Evolutionary conservation across 106 monocot genomes (phyloP), one percentile per base, ranked within the genome.

Genomic region (Dendrobium catenatum): DNA sequence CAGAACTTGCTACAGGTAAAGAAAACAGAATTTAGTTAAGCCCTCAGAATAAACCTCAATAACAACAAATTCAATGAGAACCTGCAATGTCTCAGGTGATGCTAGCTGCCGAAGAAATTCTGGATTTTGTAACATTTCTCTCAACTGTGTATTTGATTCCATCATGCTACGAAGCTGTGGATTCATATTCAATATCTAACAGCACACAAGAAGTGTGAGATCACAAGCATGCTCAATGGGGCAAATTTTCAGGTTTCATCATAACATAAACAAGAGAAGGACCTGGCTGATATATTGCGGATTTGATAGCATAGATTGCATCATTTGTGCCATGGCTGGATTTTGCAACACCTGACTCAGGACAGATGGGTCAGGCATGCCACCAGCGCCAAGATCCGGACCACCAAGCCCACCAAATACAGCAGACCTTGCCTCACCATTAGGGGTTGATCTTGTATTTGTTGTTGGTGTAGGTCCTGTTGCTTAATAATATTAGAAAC

Each of bases 201-300:
- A 83, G 46, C 42, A 82, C 33, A 4, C 22, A 74, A 49, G 43
- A 40, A 6, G 49, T 72, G 61, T 72, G 37, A 72, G 72, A 16
- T 72, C 72, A 37, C 72, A 40, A 33, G 33, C 15, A 72, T 40
- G 3, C 17, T 72, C 40, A 2, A 72, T 72, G 72, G 72, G 72
- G 72, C 10, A 40, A 9, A 55, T 6, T 72, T 11, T 72, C 6
- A 11, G 16, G 6, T 19, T 31, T 48, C 17, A 68, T 40, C 51
- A 51, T 6, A 68, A 55, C 40, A 73, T 80, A 27, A n/a, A 47
- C 33, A 72, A 75, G 31, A 13, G 66, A 61, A 27, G 1, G 79
- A 99, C 98, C 95, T 93, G 95, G 73, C 93, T 93, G 88, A 93
- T 79, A 77, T 87, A 85, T 78, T 99, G 95, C 74, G 98, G 98